Percentiles rank a stretch among this genome's conserved stretches.
Evolutionary conservation across 2,329 filamentous ascomycete species (phyloP).

Genomic region (Phoma sp.): DNA sequence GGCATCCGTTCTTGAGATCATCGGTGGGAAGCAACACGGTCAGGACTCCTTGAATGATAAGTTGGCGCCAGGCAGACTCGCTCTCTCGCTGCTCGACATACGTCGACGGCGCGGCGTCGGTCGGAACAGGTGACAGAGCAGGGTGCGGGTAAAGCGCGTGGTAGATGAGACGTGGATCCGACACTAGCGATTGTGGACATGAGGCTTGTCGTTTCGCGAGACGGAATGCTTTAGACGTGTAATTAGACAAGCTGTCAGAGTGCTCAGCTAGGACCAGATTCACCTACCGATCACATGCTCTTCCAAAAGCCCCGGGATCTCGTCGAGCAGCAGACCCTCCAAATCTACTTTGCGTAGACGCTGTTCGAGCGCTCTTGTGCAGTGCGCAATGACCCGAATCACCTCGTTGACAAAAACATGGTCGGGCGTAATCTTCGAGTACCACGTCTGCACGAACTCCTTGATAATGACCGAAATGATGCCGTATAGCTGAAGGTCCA

Average conservation of each 20-base stretch:
- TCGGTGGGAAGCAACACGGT: constrained; percentile 88
- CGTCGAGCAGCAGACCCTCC: constrained; percentile 82
- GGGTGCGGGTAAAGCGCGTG: constrained; percentile 84
- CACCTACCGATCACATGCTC: constrained; percentile 76
- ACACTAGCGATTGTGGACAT: constrained; percentile 64
- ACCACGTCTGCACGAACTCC: constrained; percentile 93
- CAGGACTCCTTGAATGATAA: constrained; percentile 83
- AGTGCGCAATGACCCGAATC: constrained; percentile 89
- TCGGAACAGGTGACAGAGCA: constrained; percentile 78
- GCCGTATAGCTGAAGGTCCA: constrained; percentile 92
- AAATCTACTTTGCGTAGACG: constrained; percentile 82
- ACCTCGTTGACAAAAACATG: constrained; percentile 87
- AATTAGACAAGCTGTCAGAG: constrained; percentile 33
- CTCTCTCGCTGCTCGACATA: constrained; percentile 71
- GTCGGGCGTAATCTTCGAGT: constrained; percentile 88
- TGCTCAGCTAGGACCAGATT: constrained; percentile 31
- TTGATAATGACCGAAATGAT: constrained; percentile 87
- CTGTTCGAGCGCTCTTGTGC: constrained; percentile 85
- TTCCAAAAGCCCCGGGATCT: constrained; percentile 82
- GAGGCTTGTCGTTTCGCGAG: constrained; percentile 65
- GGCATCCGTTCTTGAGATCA: constrained; percentile 85
- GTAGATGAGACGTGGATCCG: constrained; percentile 73
- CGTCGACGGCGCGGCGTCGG: constrained; percentile 58
- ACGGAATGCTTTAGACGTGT: constrained; percentile 68
- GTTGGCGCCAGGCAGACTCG: constrained; percentile 82